Evolutionary conservation across 768 basidiomycete genomes (phyloP).

Genomic region (Podaxis sp.): DNA sequence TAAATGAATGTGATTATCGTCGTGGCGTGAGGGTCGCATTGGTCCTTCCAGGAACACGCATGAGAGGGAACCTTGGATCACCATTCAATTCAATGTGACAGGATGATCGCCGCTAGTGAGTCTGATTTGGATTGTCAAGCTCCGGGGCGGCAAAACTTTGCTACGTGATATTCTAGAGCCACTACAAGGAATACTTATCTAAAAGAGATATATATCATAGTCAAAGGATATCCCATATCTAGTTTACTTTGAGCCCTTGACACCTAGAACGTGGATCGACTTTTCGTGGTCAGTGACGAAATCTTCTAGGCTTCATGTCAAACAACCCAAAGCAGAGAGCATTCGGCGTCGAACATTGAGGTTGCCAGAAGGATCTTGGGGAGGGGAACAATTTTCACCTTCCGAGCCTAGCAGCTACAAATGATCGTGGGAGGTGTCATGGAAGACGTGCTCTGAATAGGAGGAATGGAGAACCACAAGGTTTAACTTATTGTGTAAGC

Average conservation of each 20-base stretch:
- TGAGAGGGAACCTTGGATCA: background rate
- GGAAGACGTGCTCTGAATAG: background rate
- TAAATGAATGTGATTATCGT: background rate
- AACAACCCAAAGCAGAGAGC: background rate
- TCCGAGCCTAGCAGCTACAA: background rate
- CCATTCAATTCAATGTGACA: background rate
- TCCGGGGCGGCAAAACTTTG: background rate
- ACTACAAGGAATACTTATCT: background rate
- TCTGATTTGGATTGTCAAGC: background rate
- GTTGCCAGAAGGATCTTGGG: background rate
- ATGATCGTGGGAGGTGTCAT: slow-evolving; percentile 1
- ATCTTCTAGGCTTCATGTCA: background rate
- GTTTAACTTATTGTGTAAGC: background rate
- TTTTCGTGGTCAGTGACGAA: background rate
- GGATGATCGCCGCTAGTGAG: background rate
- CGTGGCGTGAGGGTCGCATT: background rate
- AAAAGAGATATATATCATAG: background rate
- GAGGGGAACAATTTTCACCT: background rate
- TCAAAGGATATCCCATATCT: background rate
- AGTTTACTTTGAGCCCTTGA: background rate
- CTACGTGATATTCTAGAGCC: background rate
- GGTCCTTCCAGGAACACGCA: background rate
- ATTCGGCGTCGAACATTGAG: background rate
- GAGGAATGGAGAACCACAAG: background rate
- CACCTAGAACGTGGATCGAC: background rate